Conservation (phyloP, 2,329 filamentous ascomycete genomes). For the Clathrospora elynae region DNA sequence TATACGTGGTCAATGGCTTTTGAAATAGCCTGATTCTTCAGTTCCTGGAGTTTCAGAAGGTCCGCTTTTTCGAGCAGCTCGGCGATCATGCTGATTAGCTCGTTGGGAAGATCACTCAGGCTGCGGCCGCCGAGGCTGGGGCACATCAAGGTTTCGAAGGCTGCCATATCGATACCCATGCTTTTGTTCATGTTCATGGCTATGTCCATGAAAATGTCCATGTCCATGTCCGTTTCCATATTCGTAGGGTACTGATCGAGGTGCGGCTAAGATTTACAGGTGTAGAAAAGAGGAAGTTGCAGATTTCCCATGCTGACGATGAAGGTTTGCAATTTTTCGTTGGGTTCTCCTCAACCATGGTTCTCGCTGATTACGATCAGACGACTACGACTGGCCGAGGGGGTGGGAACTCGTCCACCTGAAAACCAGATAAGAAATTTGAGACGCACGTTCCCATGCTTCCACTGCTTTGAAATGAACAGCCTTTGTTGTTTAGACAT, state of each 20-base stretch:
- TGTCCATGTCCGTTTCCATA: no score
- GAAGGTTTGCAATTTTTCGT: neutral
- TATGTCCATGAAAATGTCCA: no score
- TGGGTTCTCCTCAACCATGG: conserved; percentile 1
- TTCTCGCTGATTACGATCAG: conserved; percentile 10
- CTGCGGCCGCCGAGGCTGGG: neutral
- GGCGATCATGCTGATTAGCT: conserved; percentile 8
- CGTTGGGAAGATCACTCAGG: conserved; percentile 6
- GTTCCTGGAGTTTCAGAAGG: conserved; percentile 2
- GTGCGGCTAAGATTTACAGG: no score
- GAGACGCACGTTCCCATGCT: no score
- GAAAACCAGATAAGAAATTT: no score
- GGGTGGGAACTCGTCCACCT: no score
- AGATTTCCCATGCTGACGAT: conserved; percentile 1
- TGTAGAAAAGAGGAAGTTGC: neutral
- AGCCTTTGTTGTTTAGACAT: no score
- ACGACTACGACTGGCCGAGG: conserved; percentile 2
- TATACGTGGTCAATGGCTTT: conserved; percentile 6
- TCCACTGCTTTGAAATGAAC: no score
- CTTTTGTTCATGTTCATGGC: neutral
- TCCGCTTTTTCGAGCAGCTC: neutral
- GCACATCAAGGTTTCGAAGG: no score
- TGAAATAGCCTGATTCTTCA: conserved; percentile 2
- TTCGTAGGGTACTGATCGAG: no score
- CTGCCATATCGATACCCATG: neutral